Evolutionary conservation across 352 stramenopile genomes (phyloP).

Genomic region (Pythium coloratum): DNA sequence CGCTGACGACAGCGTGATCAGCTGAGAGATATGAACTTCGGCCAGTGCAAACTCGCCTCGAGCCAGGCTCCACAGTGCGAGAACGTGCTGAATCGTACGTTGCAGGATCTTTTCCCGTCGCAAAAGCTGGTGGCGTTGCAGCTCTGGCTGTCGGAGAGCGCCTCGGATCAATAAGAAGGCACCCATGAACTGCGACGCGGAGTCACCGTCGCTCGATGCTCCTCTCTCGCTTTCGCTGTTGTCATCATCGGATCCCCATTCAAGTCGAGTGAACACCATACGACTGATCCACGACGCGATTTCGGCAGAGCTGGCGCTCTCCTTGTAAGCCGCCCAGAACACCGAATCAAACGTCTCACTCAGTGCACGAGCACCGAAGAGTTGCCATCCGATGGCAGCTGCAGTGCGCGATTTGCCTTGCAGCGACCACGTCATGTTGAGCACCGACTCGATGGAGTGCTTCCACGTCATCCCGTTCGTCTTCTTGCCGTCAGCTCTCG

Average conservation of each 20-base stretch:
- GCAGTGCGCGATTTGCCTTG: constrained; percentile 60
- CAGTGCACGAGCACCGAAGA: constrained; percentile 55
- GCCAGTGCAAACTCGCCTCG: constrained; percentile 43
- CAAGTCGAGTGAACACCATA: constrained; percentile 32
- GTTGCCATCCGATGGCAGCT: constrained; percentile 42
- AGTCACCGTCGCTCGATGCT: background rate
- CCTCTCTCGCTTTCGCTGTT: background rate
- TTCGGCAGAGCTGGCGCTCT: constrained; percentile 48
- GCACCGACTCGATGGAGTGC: constrained; percentile 53
- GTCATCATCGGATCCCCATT: constrained; percentile 10
- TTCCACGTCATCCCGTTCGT: constrained; percentile 49
- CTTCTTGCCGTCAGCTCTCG: constrained; percentile 13
- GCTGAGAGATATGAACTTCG: constrained; percentile 41
- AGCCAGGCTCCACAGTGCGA: constrained; percentile 55
- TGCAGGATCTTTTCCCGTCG: constrained; percentile 34
- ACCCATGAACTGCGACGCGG: constrained; percentile 12
- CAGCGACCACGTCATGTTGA: constrained; percentile 64
- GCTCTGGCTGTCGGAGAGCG: constrained; percentile 11
- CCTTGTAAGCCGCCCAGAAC: constrained; percentile 53
- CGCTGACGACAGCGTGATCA: constrained; percentile 46
- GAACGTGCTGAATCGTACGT: constrained; percentile 45
- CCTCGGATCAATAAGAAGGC: constrained; percentile 12
- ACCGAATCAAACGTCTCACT: constrained; percentile 48
- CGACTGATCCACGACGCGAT: constrained; percentile 52
- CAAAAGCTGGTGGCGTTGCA: constrained; percentile 19